Evolutionary conservation across 192 early-diverging fungal species (phyloP).

Genomic region (Nowakowskiella sp.): DNA sequence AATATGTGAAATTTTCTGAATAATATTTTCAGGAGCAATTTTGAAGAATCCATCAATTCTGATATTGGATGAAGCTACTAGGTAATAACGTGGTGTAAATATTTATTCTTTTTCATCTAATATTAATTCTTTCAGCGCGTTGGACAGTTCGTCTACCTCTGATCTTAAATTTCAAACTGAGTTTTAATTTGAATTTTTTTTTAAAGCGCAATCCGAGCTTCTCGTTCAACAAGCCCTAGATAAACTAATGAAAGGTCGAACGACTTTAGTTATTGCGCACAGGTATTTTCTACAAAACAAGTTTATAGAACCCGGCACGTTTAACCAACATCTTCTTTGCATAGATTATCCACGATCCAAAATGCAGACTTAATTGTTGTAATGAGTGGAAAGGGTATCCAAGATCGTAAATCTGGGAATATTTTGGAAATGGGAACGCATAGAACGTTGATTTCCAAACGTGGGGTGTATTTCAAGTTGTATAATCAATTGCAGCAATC

Average conservation of each 20-base stretch:
- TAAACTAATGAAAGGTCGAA: background rate
- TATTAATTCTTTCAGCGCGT: background rate
- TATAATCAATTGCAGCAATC: slow-evolving; percentile 14
- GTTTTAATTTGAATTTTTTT: background rate
- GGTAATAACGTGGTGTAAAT: background rate
- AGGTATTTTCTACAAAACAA: background rate
- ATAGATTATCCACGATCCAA: slow-evolving; percentile 11
- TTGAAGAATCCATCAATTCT: slow-evolving; percentile 15
- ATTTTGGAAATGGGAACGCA: slow-evolving; percentile 20
- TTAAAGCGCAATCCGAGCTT: slow-evolving; percentile 1
- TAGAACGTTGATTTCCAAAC: background rate
- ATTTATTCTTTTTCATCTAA: background rate
- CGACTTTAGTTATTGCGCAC: slow-evolving; percentile 14
- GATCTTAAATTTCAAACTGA: too few species aligned
- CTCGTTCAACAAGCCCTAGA: background rate
- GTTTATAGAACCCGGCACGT: background rate
- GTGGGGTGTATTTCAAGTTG: slow-evolving; percentile 14
- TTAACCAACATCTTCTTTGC: slow-evolving; percentile 1
- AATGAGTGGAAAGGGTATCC: slow-evolving; percentile 6
- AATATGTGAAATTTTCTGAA: background rate
- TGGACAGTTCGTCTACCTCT: slow-evolving; percentile 7
- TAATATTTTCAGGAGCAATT: slow-evolving; percentile 14
- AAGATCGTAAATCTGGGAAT: slow-evolving; percentile 8
- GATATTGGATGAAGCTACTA: background rate
- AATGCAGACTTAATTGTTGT: slow-evolving; percentile 18